These are phyloP conservation scores for Scutellaria minor DNA, from an alignment of 257 asterid species.

Conservation along the genomic window DNA sequence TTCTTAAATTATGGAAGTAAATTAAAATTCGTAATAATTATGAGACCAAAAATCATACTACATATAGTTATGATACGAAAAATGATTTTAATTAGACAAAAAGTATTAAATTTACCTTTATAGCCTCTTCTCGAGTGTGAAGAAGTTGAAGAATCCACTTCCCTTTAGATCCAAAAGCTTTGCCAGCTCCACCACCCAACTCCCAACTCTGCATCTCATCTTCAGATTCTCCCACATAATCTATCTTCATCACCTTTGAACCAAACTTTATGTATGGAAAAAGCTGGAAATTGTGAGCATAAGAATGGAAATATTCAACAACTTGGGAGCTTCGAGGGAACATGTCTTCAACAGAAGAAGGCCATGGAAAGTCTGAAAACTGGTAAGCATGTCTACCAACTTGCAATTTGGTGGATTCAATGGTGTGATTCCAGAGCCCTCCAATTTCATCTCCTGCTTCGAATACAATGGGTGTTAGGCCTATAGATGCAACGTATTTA, in stretches of 20 bases:
- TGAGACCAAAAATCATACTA: too few relatives aligned
- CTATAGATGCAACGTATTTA: constrained; percentile 44
- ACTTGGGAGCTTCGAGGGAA: constrained; percentile 37
- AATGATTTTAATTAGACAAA: too few relatives aligned
- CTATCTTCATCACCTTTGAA: constrained; percentile 43
- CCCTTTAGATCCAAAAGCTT: constrained; percentile 57
- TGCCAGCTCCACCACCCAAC: constrained; percentile 50
- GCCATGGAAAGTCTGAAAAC: constrained; percentile 63
- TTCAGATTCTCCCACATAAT: constrained; percentile 47
- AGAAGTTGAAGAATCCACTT: constrained; percentile 54
- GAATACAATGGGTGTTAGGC: constrained; percentile 45
- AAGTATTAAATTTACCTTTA: constrained; percentile 35
- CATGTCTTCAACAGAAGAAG: constrained; percentile 35
- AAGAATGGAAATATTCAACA: constrained; percentile 47
- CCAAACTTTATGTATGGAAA: constrained; percentile 42
- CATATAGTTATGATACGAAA: too few relatives aligned
- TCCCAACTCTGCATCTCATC: constrained; percentile 49
- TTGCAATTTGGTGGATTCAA: constrained; percentile 48
- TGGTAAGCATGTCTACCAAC: constrained; percentile 29
- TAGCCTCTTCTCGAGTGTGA: constrained; percentile 29
- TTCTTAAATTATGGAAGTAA: too few relatives aligned
- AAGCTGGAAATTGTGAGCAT: constrained; percentile 49
- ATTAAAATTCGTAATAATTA: too few relatives aligned
- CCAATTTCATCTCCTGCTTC: constrained; percentile 45
- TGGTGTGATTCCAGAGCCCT: constrained; percentile 54